These are phyloP conservation scores for Oenanthe javanica DNA, from an alignment of 140 eudicot genomes.

Conservation along the genomic window DNA sequence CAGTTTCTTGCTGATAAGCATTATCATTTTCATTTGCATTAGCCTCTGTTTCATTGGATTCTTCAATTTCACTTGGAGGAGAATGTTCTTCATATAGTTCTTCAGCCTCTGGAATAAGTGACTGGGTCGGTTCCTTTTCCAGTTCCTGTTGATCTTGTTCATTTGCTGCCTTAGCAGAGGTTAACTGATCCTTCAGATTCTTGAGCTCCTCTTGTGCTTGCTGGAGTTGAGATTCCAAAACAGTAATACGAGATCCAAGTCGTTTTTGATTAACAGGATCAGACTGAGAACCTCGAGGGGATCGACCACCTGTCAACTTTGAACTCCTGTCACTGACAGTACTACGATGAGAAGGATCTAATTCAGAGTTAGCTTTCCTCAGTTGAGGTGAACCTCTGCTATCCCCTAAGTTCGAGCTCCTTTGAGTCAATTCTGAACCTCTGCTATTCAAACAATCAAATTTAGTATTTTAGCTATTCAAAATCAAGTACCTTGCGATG, in stretches of 20 bases:
- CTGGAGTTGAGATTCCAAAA: slow-evolving; percentile 81
- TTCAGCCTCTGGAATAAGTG: slow-evolving; percentile 15
- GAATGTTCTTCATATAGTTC: slow-evolving; percentile 8
- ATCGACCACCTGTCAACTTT: slow-evolving; percentile 52
- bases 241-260: slow-evolving; percentile 80
- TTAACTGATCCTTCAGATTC: slow-evolving; percentile 61
- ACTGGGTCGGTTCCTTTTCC: slow-evolving; percentile 33
- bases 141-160: slow-evolving; percentile 71
- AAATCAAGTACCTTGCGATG: not conserved
- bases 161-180: slow-evolving; percentile 68
- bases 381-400: slow-evolving; percentile 43
- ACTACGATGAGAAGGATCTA: slow-evolving; percentile 58
- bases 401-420: slow-evolving; percentile 13
- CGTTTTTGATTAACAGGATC: slow-evolving; percentile 65
- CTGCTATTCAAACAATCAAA: slow-evolving; percentile 23
- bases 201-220: slow-evolving; percentile 89
- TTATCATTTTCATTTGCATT: slow-evolving; percentile 28
- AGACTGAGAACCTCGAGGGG: slow-evolving; percentile 51
- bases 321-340: slow-evolving; percentile 57
- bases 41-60: slow-evolving; percentile 6
- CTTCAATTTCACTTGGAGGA: slow-evolving; percentile 25
- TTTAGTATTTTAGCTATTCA: not conserved
- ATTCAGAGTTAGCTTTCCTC: slow-evolving; percentile 69
- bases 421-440: slow-evolving; percentile 61
- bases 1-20: slow-evolving; percentile 54